Evolutionary conservation across 768 basidiomycete genomes (phyloP).

Genomic region (Collybia sp.): DNA sequence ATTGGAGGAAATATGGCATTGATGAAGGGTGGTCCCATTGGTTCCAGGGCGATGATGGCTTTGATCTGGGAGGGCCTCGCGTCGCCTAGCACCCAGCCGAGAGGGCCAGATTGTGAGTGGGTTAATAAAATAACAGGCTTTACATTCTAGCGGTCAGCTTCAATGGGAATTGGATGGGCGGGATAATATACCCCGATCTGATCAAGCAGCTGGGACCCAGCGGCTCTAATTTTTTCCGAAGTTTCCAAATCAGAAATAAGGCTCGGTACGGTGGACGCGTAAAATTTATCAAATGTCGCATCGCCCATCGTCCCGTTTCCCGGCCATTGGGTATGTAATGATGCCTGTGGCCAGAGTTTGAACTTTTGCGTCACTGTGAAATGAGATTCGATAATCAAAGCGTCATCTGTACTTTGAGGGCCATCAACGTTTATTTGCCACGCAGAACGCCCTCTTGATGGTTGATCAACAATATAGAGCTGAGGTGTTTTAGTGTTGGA

Average conservation of each 20-base stretch:
- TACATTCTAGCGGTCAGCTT: background rate
- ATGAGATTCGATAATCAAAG: slow-evolving; percentile 29
- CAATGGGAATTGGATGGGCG: background rate
- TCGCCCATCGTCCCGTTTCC: slow-evolving; percentile 46
- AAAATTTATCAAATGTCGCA: slow-evolving; percentile 39
- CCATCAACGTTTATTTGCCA: slow-evolving; percentile 38
- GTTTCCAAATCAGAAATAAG: slow-evolving; percentile 29
- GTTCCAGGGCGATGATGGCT: slow-evolving; percentile 46
- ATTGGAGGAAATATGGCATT: slow-evolving; percentile 32
- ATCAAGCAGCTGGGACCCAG: slow-evolving; percentile 39
- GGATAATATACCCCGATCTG: slow-evolving; percentile 37
- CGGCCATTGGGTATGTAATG: slow-evolving; percentile 47
- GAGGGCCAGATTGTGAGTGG: slow-evolving; percentile 45
- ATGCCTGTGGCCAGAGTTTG: slow-evolving; percentile 41
- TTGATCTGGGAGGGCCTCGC: slow-evolving; percentile 36
- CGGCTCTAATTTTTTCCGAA: slow-evolving; percentile 32
- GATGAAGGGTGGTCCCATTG: slow-evolving; percentile 45
- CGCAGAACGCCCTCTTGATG: slow-evolving; percentile 38
- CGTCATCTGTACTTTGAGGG: slow-evolving; percentile 20
- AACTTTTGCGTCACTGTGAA: slow-evolving; percentile 37
- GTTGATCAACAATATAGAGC: slow-evolving; percentile 42
- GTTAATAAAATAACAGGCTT: slow-evolving; percentile 44
- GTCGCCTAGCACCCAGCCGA: slow-evolving; percentile 47
- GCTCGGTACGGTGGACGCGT: slow-evolving; percentile 34
- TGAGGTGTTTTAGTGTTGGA: slow-evolving; percentile 6